phyloP scores from a whole-genome alignment of 2,329 filamentous ascomycete species.

The Monilinia laxa region DNA sequence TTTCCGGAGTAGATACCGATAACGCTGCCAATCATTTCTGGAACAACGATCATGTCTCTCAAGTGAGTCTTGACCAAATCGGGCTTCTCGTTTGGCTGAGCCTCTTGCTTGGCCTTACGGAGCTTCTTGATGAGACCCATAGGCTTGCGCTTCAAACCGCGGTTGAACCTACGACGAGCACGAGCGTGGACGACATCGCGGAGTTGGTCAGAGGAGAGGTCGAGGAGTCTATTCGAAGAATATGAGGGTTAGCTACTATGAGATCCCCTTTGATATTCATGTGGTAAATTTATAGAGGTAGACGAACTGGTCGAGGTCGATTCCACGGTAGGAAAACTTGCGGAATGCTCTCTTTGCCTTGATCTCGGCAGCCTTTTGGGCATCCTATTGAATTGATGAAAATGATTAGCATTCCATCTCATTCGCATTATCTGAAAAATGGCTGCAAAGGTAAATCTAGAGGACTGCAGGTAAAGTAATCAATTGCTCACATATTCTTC shows the following conservation, averaged over 20 bases:
- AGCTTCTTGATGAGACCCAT: conserved; percentile 99
- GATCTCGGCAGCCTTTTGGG: conserved; percentile 97
- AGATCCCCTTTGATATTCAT: conserved; percentile 41
- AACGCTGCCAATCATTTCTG: conserved; percentile 99
- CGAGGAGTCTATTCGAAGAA: conserved; percentile 74
- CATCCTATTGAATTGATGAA: conserved; percentile 62
- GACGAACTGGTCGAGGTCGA: conserved; percentile 98
- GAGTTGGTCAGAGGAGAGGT: conserved; percentile 97
- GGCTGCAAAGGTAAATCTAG: background rate
- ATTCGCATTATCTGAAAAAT: background rate
- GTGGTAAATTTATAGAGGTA: conserved; percentile 28
- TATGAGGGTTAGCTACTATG: conserved; percentile 40
- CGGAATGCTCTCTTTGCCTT: conserved; percentile 99
- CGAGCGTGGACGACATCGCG: conserved; percentile 99
- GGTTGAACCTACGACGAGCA: conserved; percentile 98
- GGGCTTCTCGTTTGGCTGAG: conserved; percentile 99
- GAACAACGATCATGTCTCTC: conserved; percentile 99
- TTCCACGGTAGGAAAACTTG: conserved; percentile 99
- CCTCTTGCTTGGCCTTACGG: conserved; percentile 98
- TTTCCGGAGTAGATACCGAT: conserved; percentile 99
- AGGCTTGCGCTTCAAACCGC: conserved; percentile 98
- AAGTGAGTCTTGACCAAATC: conserved; percentile 99
- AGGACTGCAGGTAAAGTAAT: conserved; percentile 6
- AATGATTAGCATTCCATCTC: conserved; percentile 40
- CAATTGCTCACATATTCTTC: conserved; percentile 62